Base-by-base conservation (phyloP, 129 eudicot species). In the Logfia minima region DNA sequence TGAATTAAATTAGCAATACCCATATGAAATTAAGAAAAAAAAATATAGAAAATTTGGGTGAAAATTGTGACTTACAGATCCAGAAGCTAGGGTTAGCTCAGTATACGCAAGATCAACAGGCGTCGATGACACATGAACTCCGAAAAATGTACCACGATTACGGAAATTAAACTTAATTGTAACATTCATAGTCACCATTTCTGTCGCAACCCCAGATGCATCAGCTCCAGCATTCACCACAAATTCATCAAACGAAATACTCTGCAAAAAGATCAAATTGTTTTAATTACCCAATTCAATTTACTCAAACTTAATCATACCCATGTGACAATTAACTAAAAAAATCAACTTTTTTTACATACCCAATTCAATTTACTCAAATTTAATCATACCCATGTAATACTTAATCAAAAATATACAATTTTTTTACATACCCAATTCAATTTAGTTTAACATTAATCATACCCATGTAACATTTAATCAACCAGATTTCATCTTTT, bases 101-200 rank as follows among this genome's bases (percentile, higher is more conserved):
- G 87, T 71, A 43, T 83, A 95, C 2, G 94, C 77, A 17, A 95
- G 92, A 83, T 87, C 92, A 8, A 95, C 23, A 8, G 97, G 89
- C 10, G 99, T 79, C 1, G 99, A 86, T 21, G 90, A 78, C 0
- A 95, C 99, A 75, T 95, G 99, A 45, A 92, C 92, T 4, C 99
- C 99, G 19, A 95, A 95, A 58, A 95, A 95, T 24, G 99, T 89
- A 16, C 97, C 99, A 14, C 62, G 89, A 70, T 95, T 95, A 4
- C 84, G 86, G 26, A 89, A 91, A 29, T 79, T 56, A n/a, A 91
- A 58, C 63, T 82, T 92, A 66, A 92, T 77, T 9, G 99, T 91
- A 5, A 89, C 82, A 78, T 95, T 95, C 86, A 92, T 66, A 0
- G 85, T 70, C 71, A 84, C 93, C 99, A 95, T 91, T 22, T 86